These are phyloP conservation scores for Aspergillus tamarii DNA, from an alignment of 2,329 filamentous ascomycete genomes.

Conservation along the genomic window DNA sequence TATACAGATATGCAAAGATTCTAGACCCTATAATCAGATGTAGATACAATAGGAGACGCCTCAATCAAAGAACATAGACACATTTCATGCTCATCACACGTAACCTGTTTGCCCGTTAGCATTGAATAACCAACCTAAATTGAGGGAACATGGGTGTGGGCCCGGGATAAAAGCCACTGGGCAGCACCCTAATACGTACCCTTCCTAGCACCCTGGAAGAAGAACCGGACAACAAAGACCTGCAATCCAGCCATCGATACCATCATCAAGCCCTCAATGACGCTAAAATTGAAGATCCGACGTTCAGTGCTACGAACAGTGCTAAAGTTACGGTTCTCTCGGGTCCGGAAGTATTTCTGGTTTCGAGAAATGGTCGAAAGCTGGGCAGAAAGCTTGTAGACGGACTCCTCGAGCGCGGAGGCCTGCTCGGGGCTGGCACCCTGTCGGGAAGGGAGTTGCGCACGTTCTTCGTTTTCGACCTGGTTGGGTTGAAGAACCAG, in stretches of 20 bases:
- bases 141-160: not conserved
- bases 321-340: conserved; percentile 98
- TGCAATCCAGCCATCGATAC: conserved; percentile 93
- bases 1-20: conserved; percentile 16
- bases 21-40: conserved; percentile 21
- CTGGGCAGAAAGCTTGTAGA: conserved; percentile 91
- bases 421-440: conserved; percentile 89
- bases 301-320: conserved; percentile 95
- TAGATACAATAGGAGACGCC: conserved; percentile 29
- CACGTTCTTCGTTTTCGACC: conserved; percentile 88
- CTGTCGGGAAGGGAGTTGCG: conserved; percentile 83
- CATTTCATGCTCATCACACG: conserved; percentile 39
- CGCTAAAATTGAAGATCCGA: conserved; percentile 94
- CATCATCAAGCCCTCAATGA: conserved; percentile 90
- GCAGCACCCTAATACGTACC: conserved; percentile 45
- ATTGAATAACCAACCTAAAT: not conserved
- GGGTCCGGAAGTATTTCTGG: conserved; percentile 98
- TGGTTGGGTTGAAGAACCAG: conserved; percentile 40
- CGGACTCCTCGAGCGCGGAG: conserved; percentile 83
- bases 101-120: conserved; percentile 30
- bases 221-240: conserved; percentile 97
- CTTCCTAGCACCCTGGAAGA: conserved; percentile 87
- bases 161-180: not conserved
- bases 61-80: conserved; percentile 31
- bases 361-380: conserved; percentile 93